Evolutionary conservation across 2,329 filamentous ascomycete species (phyloP), one percentile per base, ranked within the genome.

Genomic region (Ophiostoma sp.): DNA sequence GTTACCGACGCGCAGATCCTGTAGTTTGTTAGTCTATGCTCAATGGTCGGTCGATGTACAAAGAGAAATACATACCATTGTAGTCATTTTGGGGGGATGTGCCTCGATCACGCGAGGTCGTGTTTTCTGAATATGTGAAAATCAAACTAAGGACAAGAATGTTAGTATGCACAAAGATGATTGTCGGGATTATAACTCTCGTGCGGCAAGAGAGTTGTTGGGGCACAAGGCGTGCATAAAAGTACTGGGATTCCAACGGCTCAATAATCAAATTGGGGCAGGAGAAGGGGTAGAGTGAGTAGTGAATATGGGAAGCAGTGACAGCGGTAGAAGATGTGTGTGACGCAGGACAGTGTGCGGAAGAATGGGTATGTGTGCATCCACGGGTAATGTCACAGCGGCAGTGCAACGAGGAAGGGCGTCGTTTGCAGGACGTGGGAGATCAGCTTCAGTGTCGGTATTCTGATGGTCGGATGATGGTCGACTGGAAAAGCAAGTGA

Each of bases 1-100:
- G 82, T 98, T 98, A 82, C 95, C 95, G 83, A 99, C 95, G 79
- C 95, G 93, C 78, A 99, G 89, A 88, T 99, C 95, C 94, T 98
- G 20, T 6, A 35, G 17, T 15, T 13, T 31, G 52, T 23, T 27
- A 23, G 52, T 57, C 23, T 11, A 13, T 11, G 20, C 10, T 39
- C 20, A n/a, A 10, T n/a, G 20, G n/a, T 11, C 23, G 20, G 7
- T 57, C 3, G 8, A 36, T 23, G 41, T 69, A 48, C 35, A 48
- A n/a, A 10, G 20, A 8, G 2, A 64, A 11, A 10, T 36, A 75
- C 82, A 72, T 81, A 84, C 83, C 83, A 84, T 84, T 72, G 83
- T 85, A 72, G 83, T 84, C 83, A 84, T 85, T 54, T 76, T 81
- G 75, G 10, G 0, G 11, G 73, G 74, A 17, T 13, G 62, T 23